These are phyloP conservation scores for Huntiella savannae DNA, from an alignment of 2,329 filamentous ascomycete genomes.

Conservation along the genomic window DNA sequence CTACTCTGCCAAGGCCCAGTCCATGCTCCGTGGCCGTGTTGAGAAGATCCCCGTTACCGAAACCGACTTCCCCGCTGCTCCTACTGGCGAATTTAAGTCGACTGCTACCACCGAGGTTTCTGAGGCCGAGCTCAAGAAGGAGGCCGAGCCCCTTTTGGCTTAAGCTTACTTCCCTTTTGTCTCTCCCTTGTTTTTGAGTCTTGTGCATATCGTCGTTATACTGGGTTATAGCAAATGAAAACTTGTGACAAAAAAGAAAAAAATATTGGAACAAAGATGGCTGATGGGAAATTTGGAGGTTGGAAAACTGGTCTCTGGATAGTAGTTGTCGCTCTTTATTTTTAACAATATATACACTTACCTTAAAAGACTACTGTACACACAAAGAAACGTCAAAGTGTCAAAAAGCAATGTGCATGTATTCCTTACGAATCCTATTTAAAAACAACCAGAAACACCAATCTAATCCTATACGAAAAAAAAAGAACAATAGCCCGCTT, in stretches of 20 bases:
- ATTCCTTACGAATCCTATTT: neutral
- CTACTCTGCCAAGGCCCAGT: conserved; percentile 48
- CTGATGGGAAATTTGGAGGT: neutral
- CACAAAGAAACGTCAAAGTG: neutral
- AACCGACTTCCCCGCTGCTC: conserved; percentile 20
- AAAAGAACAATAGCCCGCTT: neutral
- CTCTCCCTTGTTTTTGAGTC: neutral
- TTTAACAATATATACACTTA: too few relatives aligned
- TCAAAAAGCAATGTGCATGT: neutral
- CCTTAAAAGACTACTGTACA: neutral
- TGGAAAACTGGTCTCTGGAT: too few relatives aligned
- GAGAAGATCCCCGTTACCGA: conserved; percentile 22
- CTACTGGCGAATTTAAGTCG: conserved; percentile 20
- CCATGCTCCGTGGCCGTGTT: conserved; percentile 34
- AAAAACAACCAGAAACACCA: neutral
- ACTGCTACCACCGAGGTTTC: conserved; percentile 19
- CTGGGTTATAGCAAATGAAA: neutral
- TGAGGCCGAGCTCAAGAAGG: conserved; percentile 17
- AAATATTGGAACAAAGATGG: neutral
- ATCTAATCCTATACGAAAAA: neutral
- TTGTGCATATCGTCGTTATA: neutral
- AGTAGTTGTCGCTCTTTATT: too few relatives aligned
- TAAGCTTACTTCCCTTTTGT: conserved; percentile 1
- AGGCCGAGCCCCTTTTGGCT: conserved; percentile 7
- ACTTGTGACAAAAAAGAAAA: too few relatives aligned